These are phyloP conservation scores for Lepidium sativum DNA, from an alignment of 345 rosid species.

Conservation along the genomic window DNA sequence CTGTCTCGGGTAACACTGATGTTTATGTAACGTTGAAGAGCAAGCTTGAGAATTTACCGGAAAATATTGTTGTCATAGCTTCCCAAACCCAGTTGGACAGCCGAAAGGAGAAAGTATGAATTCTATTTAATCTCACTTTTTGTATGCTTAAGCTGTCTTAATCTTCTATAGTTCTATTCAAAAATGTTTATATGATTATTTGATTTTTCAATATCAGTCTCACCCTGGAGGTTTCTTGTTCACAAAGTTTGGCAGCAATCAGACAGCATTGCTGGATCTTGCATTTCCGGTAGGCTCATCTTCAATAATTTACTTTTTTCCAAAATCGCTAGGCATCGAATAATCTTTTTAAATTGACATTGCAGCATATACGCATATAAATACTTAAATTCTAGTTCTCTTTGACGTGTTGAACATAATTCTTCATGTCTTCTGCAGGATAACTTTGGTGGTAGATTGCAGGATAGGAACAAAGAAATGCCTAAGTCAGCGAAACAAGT, in stretches of 20 bases:
- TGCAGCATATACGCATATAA: neutral
- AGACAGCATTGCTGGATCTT: constrained; percentile 80
- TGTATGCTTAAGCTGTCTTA: neutral
- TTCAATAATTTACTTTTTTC: neutral
- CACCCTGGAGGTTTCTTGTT: constrained; percentile 86
- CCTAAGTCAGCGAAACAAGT: constrained; percentile 84
- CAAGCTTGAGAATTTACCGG: constrained; percentile 73
- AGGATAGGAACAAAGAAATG: constrained; percentile 81
- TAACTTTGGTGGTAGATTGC: constrained; percentile 63
- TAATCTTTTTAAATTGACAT: neutral
- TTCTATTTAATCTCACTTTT: neutral
- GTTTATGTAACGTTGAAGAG: constrained; percentile 48
- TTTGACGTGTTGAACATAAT: neutral
- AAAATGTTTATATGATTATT: neutral
- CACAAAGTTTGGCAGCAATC: constrained; percentile 87
- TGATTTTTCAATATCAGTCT: constrained; percentile 40
- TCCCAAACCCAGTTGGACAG: constrained; percentile 83
- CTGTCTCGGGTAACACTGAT: constrained; percentile 61
- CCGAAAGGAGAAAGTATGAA: constrained; percentile 81
- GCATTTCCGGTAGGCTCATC: constrained; percentile 64
- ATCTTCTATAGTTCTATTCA: neutral
- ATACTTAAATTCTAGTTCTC: neutral
- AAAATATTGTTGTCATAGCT: constrained; percentile 65
- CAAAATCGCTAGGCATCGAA: neutral
- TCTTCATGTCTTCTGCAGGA: constrained; percentile 47